phyloP scores from a whole-genome alignment of 2,329 filamentous ascomycete genomes.

The Sclerotinia borealis region DNA sequence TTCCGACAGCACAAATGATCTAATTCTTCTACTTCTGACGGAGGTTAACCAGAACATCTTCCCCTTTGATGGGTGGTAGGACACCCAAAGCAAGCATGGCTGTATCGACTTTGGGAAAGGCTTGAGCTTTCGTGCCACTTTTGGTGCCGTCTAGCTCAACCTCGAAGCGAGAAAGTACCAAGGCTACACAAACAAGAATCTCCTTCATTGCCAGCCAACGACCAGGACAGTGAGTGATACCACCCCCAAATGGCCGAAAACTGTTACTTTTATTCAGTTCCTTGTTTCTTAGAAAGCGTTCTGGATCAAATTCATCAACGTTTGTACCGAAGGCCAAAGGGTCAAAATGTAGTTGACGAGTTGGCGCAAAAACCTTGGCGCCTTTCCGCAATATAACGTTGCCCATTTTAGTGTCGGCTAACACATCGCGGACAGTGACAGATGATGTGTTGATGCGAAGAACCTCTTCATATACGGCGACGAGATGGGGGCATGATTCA shows the following conservation, averaged over 20 bases:
- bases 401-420: neutral
- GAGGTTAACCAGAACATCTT: neutral
- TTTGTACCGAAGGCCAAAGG: neutral
- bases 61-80: neutral
- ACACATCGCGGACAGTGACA: neutral
- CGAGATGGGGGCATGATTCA: neutral
- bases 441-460: neutral
- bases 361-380: neutral
- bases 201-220: neutral
- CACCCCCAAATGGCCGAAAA: neutral
- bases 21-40: neutral
- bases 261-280: neutral
- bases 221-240: neutral
- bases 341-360: neutral
- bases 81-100: neutral
- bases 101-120: neutral
- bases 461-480: neutral
- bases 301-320: neutral
- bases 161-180: neutral
- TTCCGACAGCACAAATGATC: neutral
- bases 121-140: neutral
- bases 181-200: neutral
- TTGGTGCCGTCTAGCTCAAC: neutral
- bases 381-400: neutral
- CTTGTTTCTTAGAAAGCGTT: neutral